These are phyloP conservation scores for Monotropa hypopitys DNA, from an alignment of 179 eudicot species.

Conservation along the genomic window DNA sequence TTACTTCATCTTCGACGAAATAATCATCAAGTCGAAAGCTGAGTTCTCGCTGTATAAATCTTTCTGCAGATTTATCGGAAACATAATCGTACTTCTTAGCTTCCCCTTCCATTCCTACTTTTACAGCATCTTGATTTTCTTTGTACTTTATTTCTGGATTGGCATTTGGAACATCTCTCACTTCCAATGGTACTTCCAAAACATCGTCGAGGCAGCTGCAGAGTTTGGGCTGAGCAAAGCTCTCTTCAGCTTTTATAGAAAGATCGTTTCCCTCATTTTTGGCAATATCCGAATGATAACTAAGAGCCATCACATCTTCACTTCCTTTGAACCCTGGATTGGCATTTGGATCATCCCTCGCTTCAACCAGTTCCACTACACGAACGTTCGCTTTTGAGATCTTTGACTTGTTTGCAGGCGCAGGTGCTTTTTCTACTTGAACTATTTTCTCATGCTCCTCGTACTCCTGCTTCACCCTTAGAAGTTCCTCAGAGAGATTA, in stretches of 20 bases:
- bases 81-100: not conserved
- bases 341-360: not conserved
- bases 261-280: not conserved
- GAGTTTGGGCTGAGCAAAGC: not conserved
- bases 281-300: not conserved
- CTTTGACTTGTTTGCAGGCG: not conserved
- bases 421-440: not conserved
- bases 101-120: not conserved
- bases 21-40: not conserved
- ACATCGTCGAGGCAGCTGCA: not conserved
- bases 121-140: not conserved
- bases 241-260: constrained; percentile 2
- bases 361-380: not conserved
- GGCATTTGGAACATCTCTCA: not conserved
- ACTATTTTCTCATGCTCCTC: constrained; percentile 26
- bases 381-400: not conserved
- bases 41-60: not conserved
- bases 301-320: not conserved
- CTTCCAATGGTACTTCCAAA: not conserved
- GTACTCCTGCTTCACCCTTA: constrained; percentile 42
- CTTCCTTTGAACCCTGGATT: not conserved
- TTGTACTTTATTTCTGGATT: not conserved
- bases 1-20: not conserved
- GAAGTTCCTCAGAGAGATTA: constrained; percentile 46
- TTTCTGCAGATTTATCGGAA: not conserved